phyloP scores from a whole-genome alignment of 2,329 filamentous ascomycete species.

The Penicillium sp. region DNA sequence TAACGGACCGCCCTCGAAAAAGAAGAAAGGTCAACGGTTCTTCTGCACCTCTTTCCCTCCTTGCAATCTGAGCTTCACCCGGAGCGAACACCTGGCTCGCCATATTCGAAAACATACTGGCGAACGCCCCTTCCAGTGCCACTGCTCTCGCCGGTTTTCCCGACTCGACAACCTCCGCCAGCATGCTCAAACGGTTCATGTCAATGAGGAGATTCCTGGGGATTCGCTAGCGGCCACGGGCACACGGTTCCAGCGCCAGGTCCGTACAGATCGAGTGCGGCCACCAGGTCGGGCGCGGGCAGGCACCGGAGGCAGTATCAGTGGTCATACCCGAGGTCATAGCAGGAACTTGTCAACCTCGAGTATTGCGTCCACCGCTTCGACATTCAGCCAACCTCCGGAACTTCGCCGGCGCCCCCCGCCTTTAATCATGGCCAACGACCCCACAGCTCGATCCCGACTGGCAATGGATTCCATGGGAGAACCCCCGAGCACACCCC shows the following conservation, averaged over 20 bases:
- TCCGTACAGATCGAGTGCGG: constrained; percentile 80
- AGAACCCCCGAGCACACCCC: constrained; percentile 64
- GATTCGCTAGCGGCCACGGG: constrained; percentile 92
- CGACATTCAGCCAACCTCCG: constrained; percentile 62
- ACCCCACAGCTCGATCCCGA: constrained; percentile 61
- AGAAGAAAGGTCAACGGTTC: constrained; percentile 95
- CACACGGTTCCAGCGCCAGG: constrained; percentile 87
- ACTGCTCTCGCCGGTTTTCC: constrained; percentile 90
- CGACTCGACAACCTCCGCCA: constrained; percentile 92
- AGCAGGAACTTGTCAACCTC: constrained; percentile 83
- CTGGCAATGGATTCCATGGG: constrained; percentile 64
- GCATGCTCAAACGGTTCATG: constrained; percentile 95
- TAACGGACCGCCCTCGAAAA: constrained; percentile 71
- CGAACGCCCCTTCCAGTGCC: constrained; percentile 93
- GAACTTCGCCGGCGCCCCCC: constrained; percentile 73
- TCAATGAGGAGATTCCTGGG: constrained; percentile 93
- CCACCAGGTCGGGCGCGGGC: constrained; percentile 73
- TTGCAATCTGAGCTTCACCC: constrained; percentile 90
- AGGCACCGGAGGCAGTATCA: constrained; percentile 72
- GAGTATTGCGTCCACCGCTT: constrained; percentile 75
- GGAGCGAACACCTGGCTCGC: constrained; percentile 90
- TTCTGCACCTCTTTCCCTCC: constrained; percentile 95
- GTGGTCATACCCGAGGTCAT: constrained; percentile 72
- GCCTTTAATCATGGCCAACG: constrained; percentile 77
- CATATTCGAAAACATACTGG: constrained; percentile 99